Evolutionary conservation across 306 rosid species (phyloP), one percentile per base, ranked within the genome.

Genomic region (Fragaria vesca): DNA sequence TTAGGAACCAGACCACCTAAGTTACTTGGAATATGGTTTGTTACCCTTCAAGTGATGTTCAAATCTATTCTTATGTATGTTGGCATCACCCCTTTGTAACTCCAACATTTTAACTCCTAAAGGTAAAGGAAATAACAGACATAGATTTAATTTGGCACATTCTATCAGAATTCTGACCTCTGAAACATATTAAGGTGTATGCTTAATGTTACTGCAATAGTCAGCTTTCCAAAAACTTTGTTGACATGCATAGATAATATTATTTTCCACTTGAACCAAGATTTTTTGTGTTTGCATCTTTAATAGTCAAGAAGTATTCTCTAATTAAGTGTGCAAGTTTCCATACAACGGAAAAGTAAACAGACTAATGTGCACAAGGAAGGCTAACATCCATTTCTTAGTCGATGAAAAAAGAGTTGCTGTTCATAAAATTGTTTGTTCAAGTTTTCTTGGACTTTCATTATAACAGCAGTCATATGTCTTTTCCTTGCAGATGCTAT

Each of bases 401-500:
- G 42, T 42, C 55, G 34, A 55, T 45, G 17, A 18, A 66, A 81
- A 48, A 26, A 46, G 40, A 62, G 46, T 66, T 79, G 65, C 74
- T 63, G 38, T 73, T 42, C 12, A 21, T n/a, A 54, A 30, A 57
- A 32, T 18, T 61, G 6, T 78, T 18, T 40, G 8, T 78, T 43
- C 65, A 52, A 46, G 7, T 13, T 70, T 12, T 71, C 11, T 4
- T 12, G 66, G 58, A 73, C 54, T 3, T 81, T 40, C 50, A 77
- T 72, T 62, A 70, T 75, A 55, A 79, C 46, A 43, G 54, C 40
- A 51, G n/a, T 72, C 54, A 40, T 51, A 32, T 32, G 15, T 66
- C 42, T 34, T 52, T 63, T 51, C 30, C 24, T 65, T 87, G 86
- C 96, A 95, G 97, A 91, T 80, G 74, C 55, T 34, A 76, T 86